These are phyloP conservation scores for Aspergillus sp. DNA, from an alignment of 2,329 filamentous ascomycete genomes.

Conservation along the genomic window DNA sequence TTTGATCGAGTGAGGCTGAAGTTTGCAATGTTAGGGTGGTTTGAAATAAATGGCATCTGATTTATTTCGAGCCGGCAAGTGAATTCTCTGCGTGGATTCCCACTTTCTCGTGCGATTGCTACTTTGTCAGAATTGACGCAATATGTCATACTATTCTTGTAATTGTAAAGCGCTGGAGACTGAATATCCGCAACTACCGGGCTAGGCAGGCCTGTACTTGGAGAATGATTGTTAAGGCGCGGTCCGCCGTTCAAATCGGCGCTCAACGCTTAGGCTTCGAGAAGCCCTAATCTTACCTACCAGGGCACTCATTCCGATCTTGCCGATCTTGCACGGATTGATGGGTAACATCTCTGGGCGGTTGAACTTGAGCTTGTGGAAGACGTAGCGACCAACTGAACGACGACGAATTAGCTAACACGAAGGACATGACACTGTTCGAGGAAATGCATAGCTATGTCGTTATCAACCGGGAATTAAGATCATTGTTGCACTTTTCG, in stretches of 20 bases:
- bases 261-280: neutral
- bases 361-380: neutral
- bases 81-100: too few relatives aligned
- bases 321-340: neutral
- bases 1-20: neutral
- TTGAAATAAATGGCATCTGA: neutral
- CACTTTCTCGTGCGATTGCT: too few relatives aligned
- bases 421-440: neutral
- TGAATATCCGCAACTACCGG: neutral
- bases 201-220: neutral
- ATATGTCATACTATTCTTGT: too few relatives aligned
- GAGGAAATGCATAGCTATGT: neutral
- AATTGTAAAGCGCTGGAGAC: neutral
- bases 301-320: neutral
- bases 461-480: neutral
- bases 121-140: too few relatives aligned
- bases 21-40: neutral
- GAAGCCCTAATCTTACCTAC: neutral
- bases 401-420: neutral
- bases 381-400: neutral
- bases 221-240: neutral
- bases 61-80: too few relatives aligned
- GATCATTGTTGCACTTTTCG: neutral
- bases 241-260: neutral
- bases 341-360: neutral